A percentile compares a stretch with the other conserved stretches of the same genome.
Conservation (phyloP, 805 yeast species). For the Candida tallmaniae region DNA sequence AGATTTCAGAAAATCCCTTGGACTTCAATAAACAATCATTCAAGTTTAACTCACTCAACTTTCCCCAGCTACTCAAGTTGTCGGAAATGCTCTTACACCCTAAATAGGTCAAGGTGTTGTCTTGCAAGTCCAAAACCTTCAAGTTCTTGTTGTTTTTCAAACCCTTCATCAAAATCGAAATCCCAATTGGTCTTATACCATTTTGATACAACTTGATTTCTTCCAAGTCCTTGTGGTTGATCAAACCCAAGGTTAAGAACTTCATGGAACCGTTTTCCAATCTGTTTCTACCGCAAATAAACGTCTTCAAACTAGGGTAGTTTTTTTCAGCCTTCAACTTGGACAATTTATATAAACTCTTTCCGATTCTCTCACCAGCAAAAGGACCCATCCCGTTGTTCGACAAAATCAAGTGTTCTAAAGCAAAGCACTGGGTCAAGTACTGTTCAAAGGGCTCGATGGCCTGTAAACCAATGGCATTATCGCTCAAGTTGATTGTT, state of each 20-base stretch:
- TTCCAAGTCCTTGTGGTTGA: constrained; percentile 70
- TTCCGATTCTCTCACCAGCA: constrained; percentile 93
- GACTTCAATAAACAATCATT: constrained; percentile 86
- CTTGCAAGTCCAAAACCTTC: constrained; percentile 80
- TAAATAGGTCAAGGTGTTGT: constrained; percentile 82
- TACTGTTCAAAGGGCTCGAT: constrained; percentile 83
- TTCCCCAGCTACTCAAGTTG: constrained; percentile 57
- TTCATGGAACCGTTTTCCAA: constrained; percentile 91
- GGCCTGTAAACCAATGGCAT: constrained; percentile 95
- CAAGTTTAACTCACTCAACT: constrained; percentile 71
- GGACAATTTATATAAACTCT: constrained; percentile 71
- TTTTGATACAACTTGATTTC: constrained; percentile 84
- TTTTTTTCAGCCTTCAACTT: constrained; percentile 51
- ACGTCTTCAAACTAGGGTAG: constrained; percentile 63
- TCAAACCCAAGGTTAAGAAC: constrained; percentile 79
- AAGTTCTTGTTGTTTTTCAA: constrained; percentile 57
- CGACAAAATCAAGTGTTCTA: constrained; percentile 82
- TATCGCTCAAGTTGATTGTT: constrained; percentile 82
- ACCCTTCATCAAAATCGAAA: constrained; percentile 64
- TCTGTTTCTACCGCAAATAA: constrained; percentile 95
- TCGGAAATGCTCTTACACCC: constrained; percentile 50
- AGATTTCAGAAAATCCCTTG: constrained; percentile 60
- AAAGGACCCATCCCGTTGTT: constrained; percentile 98
- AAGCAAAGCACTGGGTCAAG: constrained; percentile 66
- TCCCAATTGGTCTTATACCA: constrained; percentile 95